A percentile compares a stretch with the other conserved stretches of the same genome.
phyloP scores from a whole-genome alignment of 2,329 filamentous ascomycete genomes.

The Rhexocercosporidium sp. region DNA sequence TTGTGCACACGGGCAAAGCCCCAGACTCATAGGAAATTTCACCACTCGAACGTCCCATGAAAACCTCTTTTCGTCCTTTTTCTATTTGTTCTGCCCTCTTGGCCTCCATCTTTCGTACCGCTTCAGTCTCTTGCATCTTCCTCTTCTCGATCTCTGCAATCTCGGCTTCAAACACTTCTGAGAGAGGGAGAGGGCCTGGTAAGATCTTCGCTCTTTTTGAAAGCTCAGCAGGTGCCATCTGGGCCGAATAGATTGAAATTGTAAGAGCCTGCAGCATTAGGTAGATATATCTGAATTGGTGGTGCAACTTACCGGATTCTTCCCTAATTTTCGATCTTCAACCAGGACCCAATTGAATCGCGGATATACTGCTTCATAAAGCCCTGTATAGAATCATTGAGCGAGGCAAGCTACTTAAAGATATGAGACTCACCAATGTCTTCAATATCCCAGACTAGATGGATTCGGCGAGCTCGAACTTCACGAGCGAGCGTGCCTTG shows the following conservation, averaged over 20 bases:
- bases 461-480: slow-evolving; percentile 27
- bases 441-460: slow-evolving; percentile 26
- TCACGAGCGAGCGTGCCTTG: slow-evolving; percentile 23
- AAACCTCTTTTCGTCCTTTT: slow-evolving; percentile 20
- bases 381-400: slow-evolving; percentile 19
- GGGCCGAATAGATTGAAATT: slow-evolving; percentile 24
- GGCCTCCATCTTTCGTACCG: slow-evolving; percentile 9
- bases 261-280: slow-evolving; percentile 25
- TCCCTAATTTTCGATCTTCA: slow-evolving; percentile 24
- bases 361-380: slow-evolving; percentile 26
- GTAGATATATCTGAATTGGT: slow-evolving; percentile 8
- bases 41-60: not conserved
- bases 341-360: slow-evolving; percentile 25
- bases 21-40: slow-evolving; percentile 11
- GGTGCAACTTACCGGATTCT: slow-evolving; percentile 25
- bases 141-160: slow-evolving; percentile 19
- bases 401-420: slow-evolving; percentile 6
- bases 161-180: slow-evolving; percentile 16
- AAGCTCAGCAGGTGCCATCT: slow-evolving; percentile 15
- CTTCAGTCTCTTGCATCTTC: slow-evolving; percentile 17
- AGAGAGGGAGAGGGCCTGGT: slow-evolving; percentile 7
- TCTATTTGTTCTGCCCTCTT: slow-evolving; percentile 22
- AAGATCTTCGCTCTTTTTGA: slow-evolving; percentile 20
- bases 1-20: slow-evolving; percentile 24
- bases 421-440: slow-evolving; percentile 21